Percentiles rank a stretch among this genome's conserved stretches.
Evolutionary conservation across 139 green algal species (phyloP).

Genomic region (Monoraphidium neglectum): DNA sequence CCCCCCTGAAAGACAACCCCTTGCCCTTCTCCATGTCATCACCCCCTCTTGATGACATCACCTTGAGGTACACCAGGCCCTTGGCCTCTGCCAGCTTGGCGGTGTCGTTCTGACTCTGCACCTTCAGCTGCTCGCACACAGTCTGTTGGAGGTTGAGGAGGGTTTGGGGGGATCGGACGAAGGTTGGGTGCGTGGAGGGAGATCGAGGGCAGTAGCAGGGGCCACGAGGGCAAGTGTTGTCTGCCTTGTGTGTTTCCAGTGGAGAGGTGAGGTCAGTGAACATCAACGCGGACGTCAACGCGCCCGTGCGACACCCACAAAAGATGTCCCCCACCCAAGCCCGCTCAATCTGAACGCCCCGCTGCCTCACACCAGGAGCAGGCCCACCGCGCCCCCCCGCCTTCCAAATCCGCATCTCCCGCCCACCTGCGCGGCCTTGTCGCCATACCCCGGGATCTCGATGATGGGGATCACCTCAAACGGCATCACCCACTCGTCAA

Average conservation of each 20-base stretch:
- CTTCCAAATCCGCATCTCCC: not conserved
- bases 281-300: too few relatives aligned
- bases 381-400: not conserved
- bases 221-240: too few relatives aligned
- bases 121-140: conserved; percentile 93
- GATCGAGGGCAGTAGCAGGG: too few relatives aligned
- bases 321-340: too few relatives aligned
- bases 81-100: conserved; percentile 97
- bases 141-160: not conserved
- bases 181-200: too few relatives aligned
- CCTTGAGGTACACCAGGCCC: conserved; percentile 93
- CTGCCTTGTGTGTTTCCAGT: too few relatives aligned
- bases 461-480: conserved; percentile 97
- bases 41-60: too few relatives aligned
- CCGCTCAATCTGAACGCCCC: too few relatives aligned
- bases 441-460: conserved; percentile 93
- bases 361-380: not conserved
- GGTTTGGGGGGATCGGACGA: not conserved
- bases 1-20: not conserved
- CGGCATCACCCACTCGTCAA: conserved; percentile 96
- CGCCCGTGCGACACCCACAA: too few relatives aligned
- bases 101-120: conserved; percentile 93
- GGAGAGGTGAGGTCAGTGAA: too few relatives aligned
- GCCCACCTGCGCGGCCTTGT: conserved; percentile 68
- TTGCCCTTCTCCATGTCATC: too few relatives aligned